Evolutionary conservation across 768 basidiomycete genomes (phyloP), one percentile per base, ranked within the genome.

Genomic region (Russula olivacea): DNA sequence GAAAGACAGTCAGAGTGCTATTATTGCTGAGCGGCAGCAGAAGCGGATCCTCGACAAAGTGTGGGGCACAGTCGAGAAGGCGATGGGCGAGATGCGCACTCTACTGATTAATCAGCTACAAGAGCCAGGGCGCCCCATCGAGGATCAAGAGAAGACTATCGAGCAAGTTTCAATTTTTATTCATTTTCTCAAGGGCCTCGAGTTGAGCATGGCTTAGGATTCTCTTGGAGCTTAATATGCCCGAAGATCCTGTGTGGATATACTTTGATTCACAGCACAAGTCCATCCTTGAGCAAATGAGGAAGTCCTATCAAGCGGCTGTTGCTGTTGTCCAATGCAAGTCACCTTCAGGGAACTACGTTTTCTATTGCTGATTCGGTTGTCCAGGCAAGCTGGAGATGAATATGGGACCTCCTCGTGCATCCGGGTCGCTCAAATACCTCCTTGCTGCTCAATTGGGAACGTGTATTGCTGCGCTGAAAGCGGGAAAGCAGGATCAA

Each of bases 121-220:
- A 72, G 93, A 98, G 68, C 81, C 88, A 4, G 80, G 76, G 55
- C 81, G 91, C 55, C 86, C 83, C 51, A 81, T 93, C 4, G 97
- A 99, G 66, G 96, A 98, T 67, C 93, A 97, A 63, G 95, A 98
- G 76, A 93, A 91, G 77, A 97, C 91, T 1, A 89, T 99, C 59
- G 95, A 98, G 97, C 93, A 69, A 68, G 87, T 75, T 1, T 4
- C 53, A 25, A 7, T 43, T 30, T 36, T 23, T 49, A 21, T 61
- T 48, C 55, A 32, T 30, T 7, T 47, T 43, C 15, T 54, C 38
- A 23, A 50, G 12, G 55, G 15, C 12, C 11, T 45, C n/a, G 12
- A 53, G 21, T 34, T 61, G 41, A 36, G 38, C 72, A 50, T 69
- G 55, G 65, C 41, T 0, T 67, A 98, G 96, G 70, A 88, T 98